Evolutionary conservation across 805 yeast genomes (phyloP), one percentile per base, ranked within the genome.

Genomic region (Scheffersomyces amazonensis): DNA sequence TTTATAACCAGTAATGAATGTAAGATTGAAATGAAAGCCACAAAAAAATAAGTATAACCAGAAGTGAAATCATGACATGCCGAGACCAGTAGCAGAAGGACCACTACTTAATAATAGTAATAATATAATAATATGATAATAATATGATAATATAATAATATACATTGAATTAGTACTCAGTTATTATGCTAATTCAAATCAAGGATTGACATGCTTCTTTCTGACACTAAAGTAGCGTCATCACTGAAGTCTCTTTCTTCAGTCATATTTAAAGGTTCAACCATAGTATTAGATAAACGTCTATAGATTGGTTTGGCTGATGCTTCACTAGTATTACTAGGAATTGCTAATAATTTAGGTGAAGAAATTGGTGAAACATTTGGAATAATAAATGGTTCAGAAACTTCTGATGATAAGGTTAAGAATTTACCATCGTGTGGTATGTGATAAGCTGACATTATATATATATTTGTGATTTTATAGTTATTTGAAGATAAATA

Each of bases 351-450:
- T 28, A 50, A 36, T 25, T 39, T 30, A 15, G 69, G 64, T 12
- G 67, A 53, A 3, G 78, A 70, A 7, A 70, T 71, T 24, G 87
- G 87, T 1, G 87, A 80, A 32, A 80, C 71, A 43, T 75, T 62
- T 51, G 81, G 81, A 51, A 82, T 80, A 38, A 82, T 72, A 51
- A 81, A 81, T 48, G 89, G 87, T 58, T 75, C 69, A 41, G 76
- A 69, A 35, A 72, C 60, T 44, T 78, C 79, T 37, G 78, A 71
- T 28, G 82, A 70, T 57, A 81, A 69, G 33, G 71, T 67, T 58
- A 81, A 68, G 59, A 76, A 81, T 25, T 39, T 34, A 16, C 18
- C 18, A 21, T 30, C 18, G 7, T 7, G 23, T 21, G 23, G 23
- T 7, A n/a, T n/a, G n/a, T n/a, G n/a, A n/a, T n/a, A n/a, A n/a